Evolutionary conservation across 768 basidiomycete genomes (phyloP), one percentile per base, ranked within the genome.

Genomic region (Leccinum arenicola): DNA sequence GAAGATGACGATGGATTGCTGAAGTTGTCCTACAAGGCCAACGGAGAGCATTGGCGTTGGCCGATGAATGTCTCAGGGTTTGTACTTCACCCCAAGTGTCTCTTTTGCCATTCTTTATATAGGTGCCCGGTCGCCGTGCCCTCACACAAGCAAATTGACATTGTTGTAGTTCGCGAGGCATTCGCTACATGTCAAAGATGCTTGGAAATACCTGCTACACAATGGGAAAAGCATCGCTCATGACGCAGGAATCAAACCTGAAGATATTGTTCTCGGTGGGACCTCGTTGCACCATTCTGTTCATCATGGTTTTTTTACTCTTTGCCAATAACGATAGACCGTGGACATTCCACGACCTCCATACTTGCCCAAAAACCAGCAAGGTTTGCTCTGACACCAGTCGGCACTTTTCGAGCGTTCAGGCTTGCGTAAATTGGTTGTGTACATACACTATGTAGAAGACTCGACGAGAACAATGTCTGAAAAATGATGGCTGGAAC

Each of bases 61-160:
- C 76, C 76, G 0, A 59, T 33, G 67, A 66, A 12, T 64, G 60
- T 60, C 60, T 74, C 50, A 57, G 72, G 56, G 78, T 76, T 73
- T 75, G 61, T 62, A 68, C 55, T 35, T 10, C 21, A 1, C 4
- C 6, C 27, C 15, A 12, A 6, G n/a, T 23, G n/a, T 43, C 25
- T 49, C 35, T 49, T 8, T 50, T 61, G 49, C 59, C 50, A 25
- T 36, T n/a, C 23, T 25, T 14, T 29, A 12, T 3, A n/a, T 2
- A 82, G 81, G 36, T 82, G 81, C 81, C 70, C 79, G 2, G 70
- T 82, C 23, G 71, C 74, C 1, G 74, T 80, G 3, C 73, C 75
- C 14, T 70, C 76, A 3, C 68, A 72, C 17, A 64, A 67, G 36
- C 72, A 80, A 52, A 69, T 75, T 1, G 74, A 77, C 33, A 73